These are phyloP conservation scores for Gyromitra esculenta DNA, from an alignment of 2,329 filamentous ascomycete genomes.

Conservation along the genomic window DNA sequence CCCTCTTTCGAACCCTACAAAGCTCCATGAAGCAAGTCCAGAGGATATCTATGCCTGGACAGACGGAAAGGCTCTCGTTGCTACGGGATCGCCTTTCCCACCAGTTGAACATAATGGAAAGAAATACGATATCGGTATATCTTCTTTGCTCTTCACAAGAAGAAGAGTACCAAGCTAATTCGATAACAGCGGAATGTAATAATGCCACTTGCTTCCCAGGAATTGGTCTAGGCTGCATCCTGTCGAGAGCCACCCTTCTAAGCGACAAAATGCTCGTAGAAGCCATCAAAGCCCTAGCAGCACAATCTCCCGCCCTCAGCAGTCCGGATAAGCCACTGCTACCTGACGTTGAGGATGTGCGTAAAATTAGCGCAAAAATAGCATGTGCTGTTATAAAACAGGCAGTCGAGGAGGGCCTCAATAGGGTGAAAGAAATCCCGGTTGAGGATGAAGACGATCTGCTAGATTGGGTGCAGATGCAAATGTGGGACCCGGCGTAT, in stretches of 20 bases:
- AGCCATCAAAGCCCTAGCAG: constrained; percentile 77
- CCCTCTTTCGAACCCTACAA: constrained; percentile 85
- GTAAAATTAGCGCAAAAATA: constrained; percentile 79
- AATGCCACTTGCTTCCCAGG: constrained; percentile 87
- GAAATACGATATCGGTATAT: constrained; percentile 67
- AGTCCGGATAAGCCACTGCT: constrained; percentile 74
- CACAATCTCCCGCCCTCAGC: constrained; percentile 74
- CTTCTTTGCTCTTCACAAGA: background rate
- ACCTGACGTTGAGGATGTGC: constrained; percentile 78
- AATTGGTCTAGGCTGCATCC: constrained; percentile 80
- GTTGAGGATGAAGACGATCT: constrained; percentile 65
- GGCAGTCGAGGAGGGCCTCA: constrained; percentile 75
- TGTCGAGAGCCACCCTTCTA: constrained; percentile 73
- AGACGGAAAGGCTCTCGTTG: constrained; percentile 77
- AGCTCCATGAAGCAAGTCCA: constrained; percentile 82
- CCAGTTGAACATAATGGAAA: constrained; percentile 72
- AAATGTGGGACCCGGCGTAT: constrained; percentile 83
- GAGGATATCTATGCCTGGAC: constrained; percentile 82
- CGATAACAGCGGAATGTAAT: constrained; percentile 76
- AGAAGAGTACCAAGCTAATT: background rate
- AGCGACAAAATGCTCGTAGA: constrained; percentile 84
- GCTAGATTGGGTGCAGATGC: constrained; percentile 77
- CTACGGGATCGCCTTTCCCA: constrained; percentile 83
- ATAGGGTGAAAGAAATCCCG: constrained; percentile 73
- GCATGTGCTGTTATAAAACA: constrained; percentile 78